Evolutionary conservation across 1,139 yeast species (phyloP).

Genomic region (Ogataea hybrid): DNA sequence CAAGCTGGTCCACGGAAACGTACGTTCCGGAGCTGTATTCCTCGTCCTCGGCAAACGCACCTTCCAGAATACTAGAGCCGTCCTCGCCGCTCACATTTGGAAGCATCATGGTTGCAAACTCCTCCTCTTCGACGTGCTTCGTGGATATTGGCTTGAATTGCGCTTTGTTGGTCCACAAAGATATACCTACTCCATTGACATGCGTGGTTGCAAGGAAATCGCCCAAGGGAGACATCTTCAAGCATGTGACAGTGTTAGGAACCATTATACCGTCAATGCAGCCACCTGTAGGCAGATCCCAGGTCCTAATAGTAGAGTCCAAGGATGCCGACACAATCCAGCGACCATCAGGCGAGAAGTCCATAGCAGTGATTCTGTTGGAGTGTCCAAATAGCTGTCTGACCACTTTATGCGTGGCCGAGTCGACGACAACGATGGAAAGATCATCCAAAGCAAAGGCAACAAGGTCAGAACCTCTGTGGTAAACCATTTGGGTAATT

Average conservation of each 20-base stretch:
- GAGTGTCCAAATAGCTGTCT: constrained; percentile 90
- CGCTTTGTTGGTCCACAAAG: constrained; percentile 89
- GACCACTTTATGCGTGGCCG: constrained; percentile 75
- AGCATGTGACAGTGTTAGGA: constrained; percentile 73
- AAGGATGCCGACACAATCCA: constrained; percentile 87
- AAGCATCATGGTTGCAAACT: constrained; percentile 55
- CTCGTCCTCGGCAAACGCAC: constrained; percentile 52
- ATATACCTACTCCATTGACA: constrained; percentile 85
- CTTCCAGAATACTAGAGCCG: constrained; percentile 72
- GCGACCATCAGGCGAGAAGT: constrained; percentile 93
- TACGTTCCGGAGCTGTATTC: constrained; percentile 38
- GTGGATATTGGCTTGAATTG: constrained; percentile 75
- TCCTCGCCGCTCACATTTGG: constrained; percentile 89
- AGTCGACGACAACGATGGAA: constrained; percentile 80
- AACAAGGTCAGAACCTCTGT: constrained; percentile 76
- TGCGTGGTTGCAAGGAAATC: constrained; percentile 93
- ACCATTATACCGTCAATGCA: constrained; percentile 90
- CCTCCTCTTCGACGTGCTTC: constrained; percentile 74
- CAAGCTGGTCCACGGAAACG: constrained; percentile 64
- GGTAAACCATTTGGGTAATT: constrained; percentile 72
- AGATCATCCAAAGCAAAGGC: constrained; percentile 88
- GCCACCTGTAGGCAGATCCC: constrained; percentile 98
- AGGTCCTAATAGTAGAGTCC: constrained; percentile 88
- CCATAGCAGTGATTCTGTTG: constrained; percentile 84
- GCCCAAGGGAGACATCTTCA: constrained; percentile 83